These are phyloP conservation scores for Leccinum boreale DNA, from an alignment of 768 basidiomycete species.

Conservation along the genomic window DNA sequence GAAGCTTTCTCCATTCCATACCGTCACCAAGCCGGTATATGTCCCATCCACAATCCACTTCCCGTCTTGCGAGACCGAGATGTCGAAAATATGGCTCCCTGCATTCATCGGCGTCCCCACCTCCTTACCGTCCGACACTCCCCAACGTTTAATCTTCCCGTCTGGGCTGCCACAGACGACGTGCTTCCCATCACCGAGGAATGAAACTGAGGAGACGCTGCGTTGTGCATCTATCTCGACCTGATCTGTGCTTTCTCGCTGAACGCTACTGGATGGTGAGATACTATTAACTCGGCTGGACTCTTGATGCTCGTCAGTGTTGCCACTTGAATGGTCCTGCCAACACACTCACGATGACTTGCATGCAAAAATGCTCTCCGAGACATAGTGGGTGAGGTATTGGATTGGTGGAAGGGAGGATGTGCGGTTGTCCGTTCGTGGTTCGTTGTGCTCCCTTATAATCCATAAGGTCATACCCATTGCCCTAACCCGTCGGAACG, in stretches of 20 bases:
- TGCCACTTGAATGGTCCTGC: background rate
- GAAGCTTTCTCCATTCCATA: background rate
- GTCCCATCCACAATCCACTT: background rate
- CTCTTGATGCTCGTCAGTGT: background rate
- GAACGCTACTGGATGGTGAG: background rate
- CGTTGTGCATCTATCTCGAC: background rate
- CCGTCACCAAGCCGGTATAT: background rate
- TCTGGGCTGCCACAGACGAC: background rate
- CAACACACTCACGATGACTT: background rate
- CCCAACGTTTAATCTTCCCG: background rate
- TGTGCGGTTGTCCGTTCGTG: background rate
- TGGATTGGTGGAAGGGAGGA: background rate
- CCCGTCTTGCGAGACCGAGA: background rate
- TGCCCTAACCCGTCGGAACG: background rate
- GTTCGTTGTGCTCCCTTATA: background rate
- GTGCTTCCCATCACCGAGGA: background rate
- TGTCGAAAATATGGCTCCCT: background rate
- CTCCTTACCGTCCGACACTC: background rate
- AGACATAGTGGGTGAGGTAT: background rate
- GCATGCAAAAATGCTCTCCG: background rate
- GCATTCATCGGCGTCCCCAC: background rate
- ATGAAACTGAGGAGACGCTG: background rate
- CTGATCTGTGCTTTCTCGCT: background rate
- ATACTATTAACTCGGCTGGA: background rate
- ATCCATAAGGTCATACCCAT: background rate